A percentile compares a stretch with the other conserved stretches of the same genome.
Conservation (phyloP, 345 rosid species). For the Streptanthus diversifolius region DNA sequence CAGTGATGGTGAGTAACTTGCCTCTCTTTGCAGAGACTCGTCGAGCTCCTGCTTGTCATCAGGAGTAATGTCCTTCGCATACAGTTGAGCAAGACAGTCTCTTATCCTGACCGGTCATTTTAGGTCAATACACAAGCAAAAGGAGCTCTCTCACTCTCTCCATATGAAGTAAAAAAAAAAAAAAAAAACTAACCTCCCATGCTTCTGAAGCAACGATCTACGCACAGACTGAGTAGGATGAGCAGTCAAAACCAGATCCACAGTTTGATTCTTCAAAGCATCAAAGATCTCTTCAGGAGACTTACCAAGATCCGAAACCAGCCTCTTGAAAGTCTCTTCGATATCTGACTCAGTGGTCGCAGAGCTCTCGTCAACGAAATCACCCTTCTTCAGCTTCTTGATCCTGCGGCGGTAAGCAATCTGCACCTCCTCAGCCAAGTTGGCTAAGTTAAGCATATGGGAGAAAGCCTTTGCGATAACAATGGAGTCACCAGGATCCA, state of each 20-base stretch:
- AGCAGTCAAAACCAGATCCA: slow-evolving; percentile 94
- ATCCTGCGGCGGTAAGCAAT: slow-evolving; percentile 81
- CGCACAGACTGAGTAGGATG: slow-evolving; percentile 98
- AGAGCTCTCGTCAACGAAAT: slow-evolving; percentile 74
- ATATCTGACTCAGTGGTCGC: slow-evolving; percentile 95
- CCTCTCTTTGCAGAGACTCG: slow-evolving; percentile 95
- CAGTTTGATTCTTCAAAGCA: slow-evolving; percentile 95
- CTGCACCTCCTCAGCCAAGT: slow-evolving; percentile 98
- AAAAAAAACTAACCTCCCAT: slow-evolving; percentile 61
- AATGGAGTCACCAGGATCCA: slow-evolving; percentile 97
- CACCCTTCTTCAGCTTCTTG: slow-evolving; percentile 81
- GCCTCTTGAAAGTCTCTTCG: slow-evolving; percentile 92
- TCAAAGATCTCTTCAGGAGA: slow-evolving; percentile 88
- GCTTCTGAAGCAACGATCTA: slow-evolving; percentile 97
- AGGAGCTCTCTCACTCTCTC: neutral
- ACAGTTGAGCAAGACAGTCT: slow-evolving; percentile 76
- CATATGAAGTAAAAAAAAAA: neutral
- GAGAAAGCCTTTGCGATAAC: slow-evolving; percentile 86
- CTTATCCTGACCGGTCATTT: slow-evolving; percentile 57
- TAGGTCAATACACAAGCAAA: neutral
- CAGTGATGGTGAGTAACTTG: slow-evolving; percentile 19
- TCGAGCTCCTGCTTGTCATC: slow-evolving; percentile 99
- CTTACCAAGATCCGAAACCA: slow-evolving; percentile 70
- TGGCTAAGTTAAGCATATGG: slow-evolving; percentile 97
- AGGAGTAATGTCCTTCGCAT: slow-evolving; percentile 94